Base-by-base conservation (phyloP, 1,284 basidiomycete species). In the Naganishia cerealis region DNA sequence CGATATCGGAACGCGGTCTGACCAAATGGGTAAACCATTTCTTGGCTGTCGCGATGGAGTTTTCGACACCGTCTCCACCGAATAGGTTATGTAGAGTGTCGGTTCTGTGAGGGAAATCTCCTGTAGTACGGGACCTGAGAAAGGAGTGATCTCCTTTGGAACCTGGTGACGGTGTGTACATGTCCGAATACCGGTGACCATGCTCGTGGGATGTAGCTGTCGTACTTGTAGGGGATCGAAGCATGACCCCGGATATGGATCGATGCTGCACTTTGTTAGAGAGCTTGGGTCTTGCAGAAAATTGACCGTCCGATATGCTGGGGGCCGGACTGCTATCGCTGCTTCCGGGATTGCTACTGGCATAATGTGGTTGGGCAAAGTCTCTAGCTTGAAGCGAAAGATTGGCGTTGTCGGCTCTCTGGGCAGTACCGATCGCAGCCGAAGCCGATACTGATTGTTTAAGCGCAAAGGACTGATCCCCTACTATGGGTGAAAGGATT, bases 331-430 rank as follows among this genome's bases (percentile, higher is more conserved):
- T 63, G 48, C 61, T 63, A 24, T 50, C 61, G 39, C 61, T 63
- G 24, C 61, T 66, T 58, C 56, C 70, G 46, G 57, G 48, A 9
- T 26, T 39, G 58, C 33, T 52, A 29, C 54, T 26, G 33, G 48
- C 29, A 24, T 65, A 58, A 36, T 63, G 65, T 5, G 56, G 26
- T 67, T 46, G 10, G 54, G 46, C 26, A 38, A 48, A 13, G 66
- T 33, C 38, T 73, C 72, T 50, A 36, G 57, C 3, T 57, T 57
- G 67, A 77, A 77, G 61, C 13, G 42, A 50, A 24, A 54, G 38
- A 36, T 36, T 59, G 18, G 58, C 16, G 15, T 42, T n/a, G 24
- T 21, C n/a, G 8, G 46, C n/a, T 48, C n/a, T 24, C 21, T n/a
- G n/a, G 3, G 58, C 58, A 2, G 46, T 43, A 46, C 18, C 58